Conservation (phyloP, 441 rosid species). For the Metrosideros polymorpha region DNA sequence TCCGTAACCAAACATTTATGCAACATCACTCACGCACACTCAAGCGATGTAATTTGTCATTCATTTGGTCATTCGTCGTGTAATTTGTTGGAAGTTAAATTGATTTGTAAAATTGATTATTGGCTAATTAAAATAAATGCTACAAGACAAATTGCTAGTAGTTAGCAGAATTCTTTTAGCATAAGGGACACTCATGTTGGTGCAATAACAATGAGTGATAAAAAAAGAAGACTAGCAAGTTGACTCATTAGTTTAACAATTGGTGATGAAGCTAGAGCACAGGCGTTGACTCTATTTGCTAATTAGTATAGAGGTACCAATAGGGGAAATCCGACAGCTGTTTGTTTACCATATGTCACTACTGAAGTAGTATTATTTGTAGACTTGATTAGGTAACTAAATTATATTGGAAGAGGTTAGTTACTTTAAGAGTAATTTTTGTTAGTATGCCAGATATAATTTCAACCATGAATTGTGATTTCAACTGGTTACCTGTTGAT, state of each 20-base stretch:
- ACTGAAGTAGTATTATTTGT: not conserved
- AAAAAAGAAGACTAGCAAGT: not conserved
- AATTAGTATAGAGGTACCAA: too few species aligned
- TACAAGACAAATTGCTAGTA: not conserved
- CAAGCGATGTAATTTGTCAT: too few species aligned
- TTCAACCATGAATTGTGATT: not conserved
- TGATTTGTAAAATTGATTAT: not conserved
- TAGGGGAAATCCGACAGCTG: not conserved
- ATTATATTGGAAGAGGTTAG: too few species aligned
- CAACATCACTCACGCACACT: too few species aligned
- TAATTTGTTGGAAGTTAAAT: not conserved
- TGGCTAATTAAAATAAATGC: not conserved
- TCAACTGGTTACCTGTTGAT: not conserved
- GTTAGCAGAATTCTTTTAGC: not conserved
- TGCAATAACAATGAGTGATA: not conserved
- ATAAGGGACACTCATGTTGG: not conserved
- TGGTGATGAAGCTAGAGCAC: not conserved
- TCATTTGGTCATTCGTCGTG: not conserved
- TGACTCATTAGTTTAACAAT: not conserved
- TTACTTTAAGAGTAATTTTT: not conserved
- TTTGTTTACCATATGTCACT: too few species aligned
- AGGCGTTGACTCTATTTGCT: too few species aligned
- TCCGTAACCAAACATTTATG: too few species aligned
- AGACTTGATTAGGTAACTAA: too few species aligned
- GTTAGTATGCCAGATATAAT: not conserved